A percentile compares a stretch with the other conserved stretches of the same genome.
phyloP scores from a whole-genome alignment of 345 rosid genomes.

The Pistacia integerrima region DNA sequence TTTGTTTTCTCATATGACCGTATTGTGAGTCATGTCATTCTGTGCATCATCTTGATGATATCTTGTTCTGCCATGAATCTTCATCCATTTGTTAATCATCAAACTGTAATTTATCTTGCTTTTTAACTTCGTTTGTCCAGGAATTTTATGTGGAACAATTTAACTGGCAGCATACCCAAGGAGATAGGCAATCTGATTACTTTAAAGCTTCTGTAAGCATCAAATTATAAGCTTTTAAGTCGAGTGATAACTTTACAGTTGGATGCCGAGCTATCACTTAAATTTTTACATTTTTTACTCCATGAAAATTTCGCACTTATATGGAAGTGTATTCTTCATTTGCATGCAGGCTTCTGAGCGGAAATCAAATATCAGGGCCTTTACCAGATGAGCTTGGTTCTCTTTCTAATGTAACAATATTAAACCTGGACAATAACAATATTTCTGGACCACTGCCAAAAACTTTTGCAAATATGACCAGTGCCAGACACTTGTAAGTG shows the following conservation, averaged over 20 bases:
- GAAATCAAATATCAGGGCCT: constrained; percentile 70
- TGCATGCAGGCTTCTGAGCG: constrained; percentile 74
- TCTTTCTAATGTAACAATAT: constrained; percentile 73
- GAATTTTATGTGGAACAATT: constrained; percentile 91
- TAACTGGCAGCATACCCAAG: constrained; percentile 77
- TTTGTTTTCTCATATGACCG: constrained; percentile 50
- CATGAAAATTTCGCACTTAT: too few relatives aligned
- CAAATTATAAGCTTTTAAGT: background rate
- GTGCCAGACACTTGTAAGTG: constrained; percentile 86
- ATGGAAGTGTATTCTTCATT: background rate
- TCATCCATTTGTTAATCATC: background rate
- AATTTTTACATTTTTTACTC: too few relatives aligned
- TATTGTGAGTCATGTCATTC: constrained; percentile 49
- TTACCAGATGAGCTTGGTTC: constrained; percentile 84
- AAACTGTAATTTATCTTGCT: background rate
- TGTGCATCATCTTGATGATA: background rate
- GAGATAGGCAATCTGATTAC: constrained; percentile 78
- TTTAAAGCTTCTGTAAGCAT: constrained; percentile 76
- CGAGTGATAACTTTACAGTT: too few relatives aligned
- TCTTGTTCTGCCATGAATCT: background rate
- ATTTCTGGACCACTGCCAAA: constrained; percentile 80
- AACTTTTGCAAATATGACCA: constrained; percentile 75
- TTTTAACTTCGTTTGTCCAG: constrained; percentile 29
- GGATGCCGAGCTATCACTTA: too few relatives aligned
- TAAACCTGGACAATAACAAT: constrained; percentile 79